Conservation (phyloP, 441 rosid genomes). For the Euphorbia corollata region DNA sequence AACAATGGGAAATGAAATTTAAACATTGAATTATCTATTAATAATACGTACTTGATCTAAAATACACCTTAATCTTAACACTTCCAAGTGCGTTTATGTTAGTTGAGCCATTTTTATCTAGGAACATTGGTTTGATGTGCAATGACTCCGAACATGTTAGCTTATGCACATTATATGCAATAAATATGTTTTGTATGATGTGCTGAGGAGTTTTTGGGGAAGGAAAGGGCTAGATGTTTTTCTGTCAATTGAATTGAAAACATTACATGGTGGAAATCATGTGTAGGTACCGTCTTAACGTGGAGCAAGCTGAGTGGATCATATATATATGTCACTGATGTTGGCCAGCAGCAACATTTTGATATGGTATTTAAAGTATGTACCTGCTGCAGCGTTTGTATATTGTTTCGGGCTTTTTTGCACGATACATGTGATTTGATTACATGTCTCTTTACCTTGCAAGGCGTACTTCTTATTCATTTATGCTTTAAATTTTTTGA, state of each 20-base stretch:
- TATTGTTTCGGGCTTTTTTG: constrained; percentile 4
- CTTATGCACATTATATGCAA: neutral
- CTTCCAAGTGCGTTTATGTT: too few relatives aligned
- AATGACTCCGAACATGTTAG: neutral
- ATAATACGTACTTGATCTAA: too few relatives aligned
- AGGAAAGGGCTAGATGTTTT: neutral
- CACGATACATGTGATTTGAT: neutral
- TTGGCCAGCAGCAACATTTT: constrained; percentile 88
- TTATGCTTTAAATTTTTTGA: neutral
- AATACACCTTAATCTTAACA: too few relatives aligned
- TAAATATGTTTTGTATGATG: neutral
- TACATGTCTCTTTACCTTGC: neutral
- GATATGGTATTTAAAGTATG: constrained; percentile 80
- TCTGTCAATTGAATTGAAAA: neutral
- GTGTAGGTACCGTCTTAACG: constrained; percentile 79
- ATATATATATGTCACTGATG: constrained; percentile 90
- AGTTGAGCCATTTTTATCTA: too few relatives aligned
- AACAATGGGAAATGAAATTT: too few relatives aligned
- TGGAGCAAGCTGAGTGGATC: constrained; percentile 93
- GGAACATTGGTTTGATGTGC: too few relatives aligned
- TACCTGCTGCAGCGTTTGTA: constrained; percentile 12
- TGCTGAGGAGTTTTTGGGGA: neutral
- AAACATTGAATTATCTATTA: too few relatives aligned
- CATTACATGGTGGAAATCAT: constrained; percentile 20
- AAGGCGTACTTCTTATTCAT: neutral